Conservation (phyloP, 352 stramenopile genomes). For the Phytophthora constricta region DNA sequence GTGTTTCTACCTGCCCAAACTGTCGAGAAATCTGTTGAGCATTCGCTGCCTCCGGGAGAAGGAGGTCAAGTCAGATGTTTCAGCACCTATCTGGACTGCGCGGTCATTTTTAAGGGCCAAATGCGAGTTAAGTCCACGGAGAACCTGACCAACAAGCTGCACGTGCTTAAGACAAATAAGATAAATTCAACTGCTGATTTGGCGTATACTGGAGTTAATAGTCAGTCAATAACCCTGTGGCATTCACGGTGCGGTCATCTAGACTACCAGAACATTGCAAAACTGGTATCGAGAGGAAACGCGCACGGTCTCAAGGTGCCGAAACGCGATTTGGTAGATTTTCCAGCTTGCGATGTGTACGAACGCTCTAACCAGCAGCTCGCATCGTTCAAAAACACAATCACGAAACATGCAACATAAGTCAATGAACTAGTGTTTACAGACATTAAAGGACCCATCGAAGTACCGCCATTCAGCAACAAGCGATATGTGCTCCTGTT, state of each 20-base stretch:
- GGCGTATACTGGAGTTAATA: slow-evolving; percentile 4
- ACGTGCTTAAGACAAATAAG: slow-evolving; percentile 8
- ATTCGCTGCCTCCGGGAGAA: slow-evolving; percentile 10
- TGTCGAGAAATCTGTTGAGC: slow-evolving; percentile 4
- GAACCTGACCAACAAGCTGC: slow-evolving; percentile 4
- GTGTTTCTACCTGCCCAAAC: background rate
- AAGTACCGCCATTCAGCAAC: slow-evolving; percentile 1
- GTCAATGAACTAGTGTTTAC: slow-evolving; percentile 15
- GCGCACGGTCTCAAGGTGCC: background rate
- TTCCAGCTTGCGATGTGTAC: slow-evolving; percentile 11
- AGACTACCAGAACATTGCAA: slow-evolving; percentile 11
- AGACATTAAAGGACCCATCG: slow-evolving; percentile 22
- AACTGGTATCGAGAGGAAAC: slow-evolving; percentile 2
- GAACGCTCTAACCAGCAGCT: slow-evolving; percentile 9
- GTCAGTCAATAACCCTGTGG: slow-evolving; percentile 4
- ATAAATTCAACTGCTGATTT: slow-evolving; percentile 7
- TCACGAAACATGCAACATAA: slow-evolving; percentile 5
- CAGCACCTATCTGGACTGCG: slow-evolving; percentile 4
- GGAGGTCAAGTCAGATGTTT: background rate
- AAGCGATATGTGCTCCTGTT: slow-evolving; percentile 15
- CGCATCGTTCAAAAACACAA: slow-evolving; percentile 5
- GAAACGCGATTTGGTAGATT: slow-evolving; percentile 3
- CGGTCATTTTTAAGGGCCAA: slow-evolving; percentile 1
- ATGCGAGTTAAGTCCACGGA: slow-evolving; percentile 8
- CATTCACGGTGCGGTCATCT: slow-evolving; percentile 11